Evolutionary conservation across 2,329 filamentous ascomycete genomes (phyloP).

Genomic region (Sporothrix mexicana): DNA sequence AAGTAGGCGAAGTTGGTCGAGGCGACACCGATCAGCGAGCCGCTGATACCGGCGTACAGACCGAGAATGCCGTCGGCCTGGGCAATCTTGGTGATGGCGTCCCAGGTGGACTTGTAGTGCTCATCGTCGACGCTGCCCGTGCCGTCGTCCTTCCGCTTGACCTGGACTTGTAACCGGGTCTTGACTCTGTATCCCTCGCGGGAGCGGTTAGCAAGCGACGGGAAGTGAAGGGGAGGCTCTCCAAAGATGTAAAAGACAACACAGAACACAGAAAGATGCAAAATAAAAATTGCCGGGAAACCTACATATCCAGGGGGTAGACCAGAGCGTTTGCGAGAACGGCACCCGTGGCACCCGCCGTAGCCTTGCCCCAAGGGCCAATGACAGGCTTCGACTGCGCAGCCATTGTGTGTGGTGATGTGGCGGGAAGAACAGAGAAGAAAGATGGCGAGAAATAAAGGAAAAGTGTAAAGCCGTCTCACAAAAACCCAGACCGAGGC

Average conservation of each 20-base stretch:
- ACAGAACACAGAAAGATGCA: neutral
- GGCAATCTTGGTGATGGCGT: conserved; percentile 85
- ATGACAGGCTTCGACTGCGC: conserved; percentile 71
- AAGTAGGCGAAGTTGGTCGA: conserved; percentile 99
- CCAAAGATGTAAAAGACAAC: neutral
- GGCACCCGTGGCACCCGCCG: conserved; percentile 90
- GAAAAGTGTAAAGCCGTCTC: neutral
- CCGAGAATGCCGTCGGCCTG: conserved; percentile 79
- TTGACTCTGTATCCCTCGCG: conserved; percentile 72
- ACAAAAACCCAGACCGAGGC: neutral
- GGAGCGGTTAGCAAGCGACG: conserved; percentile 32
- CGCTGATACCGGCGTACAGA: conserved; percentile 87
- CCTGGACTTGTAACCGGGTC: conserved; percentile 93
- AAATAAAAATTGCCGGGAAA: neutral
- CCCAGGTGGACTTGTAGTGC: conserved; percentile 86
- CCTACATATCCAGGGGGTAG: conserved; percentile 94
- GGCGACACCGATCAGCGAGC: conserved; percentile 86
- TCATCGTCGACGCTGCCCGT: conserved; percentile 51
- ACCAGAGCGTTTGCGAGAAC: conserved; percentile 94
- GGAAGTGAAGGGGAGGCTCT: too few species aligned
- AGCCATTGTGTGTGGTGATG: conserved; percentile 48
- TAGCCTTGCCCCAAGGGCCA: conserved; percentile 90
- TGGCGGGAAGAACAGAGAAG: neutral
- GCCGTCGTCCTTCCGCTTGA: conserved; percentile 65
- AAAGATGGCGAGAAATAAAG: conserved; percentile 11